These are phyloP conservation scores for Lepidium aucheri DNA, from an alignment of 345 rosid species.

Conservation along the genomic window DNA sequence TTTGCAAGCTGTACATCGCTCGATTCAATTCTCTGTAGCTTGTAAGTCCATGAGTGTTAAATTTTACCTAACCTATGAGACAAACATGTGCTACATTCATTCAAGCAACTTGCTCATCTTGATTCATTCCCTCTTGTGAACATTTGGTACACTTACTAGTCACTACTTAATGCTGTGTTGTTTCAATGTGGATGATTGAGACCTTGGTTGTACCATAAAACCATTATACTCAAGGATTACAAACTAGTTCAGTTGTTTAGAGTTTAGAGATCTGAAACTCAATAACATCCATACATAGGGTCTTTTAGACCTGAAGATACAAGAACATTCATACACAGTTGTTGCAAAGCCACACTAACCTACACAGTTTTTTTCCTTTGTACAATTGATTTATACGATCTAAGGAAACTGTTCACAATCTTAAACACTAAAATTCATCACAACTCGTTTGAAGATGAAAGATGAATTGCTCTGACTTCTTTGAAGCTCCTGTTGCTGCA, in stretches of 20 bases:
- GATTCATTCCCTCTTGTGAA: neutral
- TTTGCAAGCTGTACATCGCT: constrained; percentile 20
- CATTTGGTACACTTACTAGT: constrained; percentile 16
- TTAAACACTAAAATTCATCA: neutral
- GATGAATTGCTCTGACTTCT: constrained; percentile 19
- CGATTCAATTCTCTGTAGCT: constrained; percentile 9
- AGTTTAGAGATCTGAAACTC: neutral
- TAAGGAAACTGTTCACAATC: neutral
- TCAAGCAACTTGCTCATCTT: constrained; percentile 20
- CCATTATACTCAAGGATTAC: constrained; percentile 4
- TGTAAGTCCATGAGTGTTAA: constrained; percentile 18
- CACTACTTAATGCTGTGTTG: neutral
- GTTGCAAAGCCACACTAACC: constrained; percentile 16
- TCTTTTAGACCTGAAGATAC: neutral
- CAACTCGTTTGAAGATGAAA: constrained; percentile 10
- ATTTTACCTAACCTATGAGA: constrained; percentile 17
- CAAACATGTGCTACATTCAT: constrained; percentile 9
- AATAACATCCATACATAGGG: neutral
- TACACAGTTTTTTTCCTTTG: constrained; percentile 7
- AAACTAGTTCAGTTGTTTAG: neutral
- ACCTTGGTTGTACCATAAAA: neutral
- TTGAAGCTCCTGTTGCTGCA: neutral
- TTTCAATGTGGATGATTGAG: neutral
- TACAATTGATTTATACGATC: constrained; percentile 1
- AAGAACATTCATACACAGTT: constrained; percentile 8